Evolutionary conservation across 169 alveolate species (phyloP).

Genomic region (Plasmodium gonderi): DNA sequence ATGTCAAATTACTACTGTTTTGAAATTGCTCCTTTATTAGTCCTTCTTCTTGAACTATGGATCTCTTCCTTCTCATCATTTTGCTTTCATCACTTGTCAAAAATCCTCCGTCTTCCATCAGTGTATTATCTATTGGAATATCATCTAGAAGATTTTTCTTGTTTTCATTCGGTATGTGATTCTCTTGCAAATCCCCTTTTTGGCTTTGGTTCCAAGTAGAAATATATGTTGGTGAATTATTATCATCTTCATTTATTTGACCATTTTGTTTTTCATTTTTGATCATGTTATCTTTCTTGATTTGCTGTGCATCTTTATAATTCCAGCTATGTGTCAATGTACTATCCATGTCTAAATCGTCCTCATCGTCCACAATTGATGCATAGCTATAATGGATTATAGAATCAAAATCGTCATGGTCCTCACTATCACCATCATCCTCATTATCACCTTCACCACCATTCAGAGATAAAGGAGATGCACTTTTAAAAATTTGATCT

Average conservation of each 20-base stretch:
- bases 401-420: no score
- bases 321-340: background rate
- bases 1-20: no score
- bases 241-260: no score
- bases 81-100: background rate
- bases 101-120: background rate
- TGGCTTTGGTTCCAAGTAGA: background rate
- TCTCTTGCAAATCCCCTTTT: background rate
- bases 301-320: background rate
- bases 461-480: background rate
- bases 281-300: background rate
- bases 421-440: no score
- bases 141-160: background rate
- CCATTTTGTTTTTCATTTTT: background rate
- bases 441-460: background rate
- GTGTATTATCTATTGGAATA: background rate
- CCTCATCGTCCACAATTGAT: no score
- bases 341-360: background rate
- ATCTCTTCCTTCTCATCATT: conserved; percentile 2
- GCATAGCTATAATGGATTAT: no score
- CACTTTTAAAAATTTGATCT: conserved; percentile 4
- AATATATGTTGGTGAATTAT: no score
- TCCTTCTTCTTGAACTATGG: background rate
- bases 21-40: background rate
- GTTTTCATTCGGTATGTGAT: background rate